A percentile compares a stretch with the other conserved stretches of the same genome.
phyloP scores from a whole-genome alignment of 1,284 basidiomycete species.

The Caloboletus inedulis region DNA sequence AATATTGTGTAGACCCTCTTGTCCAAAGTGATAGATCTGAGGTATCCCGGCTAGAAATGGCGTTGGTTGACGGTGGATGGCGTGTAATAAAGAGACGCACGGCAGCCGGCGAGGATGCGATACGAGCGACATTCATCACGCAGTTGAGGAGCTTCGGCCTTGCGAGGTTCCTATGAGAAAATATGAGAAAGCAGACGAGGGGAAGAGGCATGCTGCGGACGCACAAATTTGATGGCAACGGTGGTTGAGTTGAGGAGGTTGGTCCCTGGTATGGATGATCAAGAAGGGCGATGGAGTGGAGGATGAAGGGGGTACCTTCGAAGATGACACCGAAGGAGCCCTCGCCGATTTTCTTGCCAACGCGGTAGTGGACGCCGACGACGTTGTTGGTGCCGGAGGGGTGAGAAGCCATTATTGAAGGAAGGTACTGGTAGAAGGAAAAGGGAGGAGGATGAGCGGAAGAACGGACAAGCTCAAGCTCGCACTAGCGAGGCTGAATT shows the following conservation, averaged over 20 bases:
- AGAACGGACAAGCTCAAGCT: background rate
- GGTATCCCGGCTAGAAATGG: conserved; percentile 77
- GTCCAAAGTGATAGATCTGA: conserved; percentile 98
- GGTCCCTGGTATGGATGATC: conserved; percentile 51
- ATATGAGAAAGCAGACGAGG: conserved; percentile 4
- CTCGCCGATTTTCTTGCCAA: conserved; percentile 86
- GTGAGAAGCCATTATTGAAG: conserved; percentile 39
- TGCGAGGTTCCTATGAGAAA: conserved; percentile 82
- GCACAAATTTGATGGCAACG: conserved; percentile 97
- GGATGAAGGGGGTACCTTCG: conserved; percentile 49
- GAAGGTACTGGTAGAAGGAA: conserved; percentile 14
- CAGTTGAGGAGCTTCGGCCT: conserved; percentile 96
- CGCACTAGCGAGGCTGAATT: conserved; percentile 26
- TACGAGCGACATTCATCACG: conserved; percentile 97
- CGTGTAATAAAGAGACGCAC: conserved; percentile 51
- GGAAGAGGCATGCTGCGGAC: conserved; percentile 31
- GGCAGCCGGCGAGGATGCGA: conserved; percentile 90
- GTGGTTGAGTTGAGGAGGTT: conserved; percentile 84
- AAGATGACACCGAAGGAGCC: conserved; percentile 83
- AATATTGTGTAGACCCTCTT: conserved; percentile 96
- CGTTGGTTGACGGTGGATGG: conserved; percentile 14
- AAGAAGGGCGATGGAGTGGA: background rate
- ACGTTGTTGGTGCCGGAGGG: conserved; percentile 59
- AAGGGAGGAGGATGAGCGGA: background rate
- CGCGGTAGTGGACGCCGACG: conserved; percentile 72